These are phyloP conservation scores for Kodamaea nitidulidarum DNA, from an alignment of 805 yeast genomes.

Conservation along the genomic window DNA sequence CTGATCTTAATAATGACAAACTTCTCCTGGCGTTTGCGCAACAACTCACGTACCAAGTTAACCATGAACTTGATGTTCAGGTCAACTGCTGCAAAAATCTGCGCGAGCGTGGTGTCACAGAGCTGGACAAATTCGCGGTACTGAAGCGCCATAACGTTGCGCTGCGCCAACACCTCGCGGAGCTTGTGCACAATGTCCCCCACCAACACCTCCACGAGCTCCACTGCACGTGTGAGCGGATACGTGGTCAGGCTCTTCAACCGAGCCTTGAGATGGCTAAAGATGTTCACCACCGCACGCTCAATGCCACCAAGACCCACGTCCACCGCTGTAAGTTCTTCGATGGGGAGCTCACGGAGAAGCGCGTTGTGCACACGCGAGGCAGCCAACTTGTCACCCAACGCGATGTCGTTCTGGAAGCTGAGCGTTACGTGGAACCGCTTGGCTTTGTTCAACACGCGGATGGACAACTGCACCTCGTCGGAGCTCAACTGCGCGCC, in stretches of 20 bases:
- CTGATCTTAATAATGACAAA: constrained; percentile 60
- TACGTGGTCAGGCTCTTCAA: constrained; percentile 50
- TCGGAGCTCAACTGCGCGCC: constrained; percentile 54
- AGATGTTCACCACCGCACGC: constrained; percentile 43
- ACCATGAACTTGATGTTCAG: constrained; percentile 58
- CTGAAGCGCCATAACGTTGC: constrained; percentile 43
- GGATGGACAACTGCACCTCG: constrained; percentile 55
- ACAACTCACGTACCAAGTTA: constrained; percentile 64
- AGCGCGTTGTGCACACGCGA: constrained; percentile 59
- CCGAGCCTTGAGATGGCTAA: constrained; percentile 58
- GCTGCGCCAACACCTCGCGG: constrained; percentile 29
- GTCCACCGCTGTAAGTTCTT: constrained; percentile 39
- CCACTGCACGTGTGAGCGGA: constrained; percentile 61
- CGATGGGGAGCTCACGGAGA: constrained; percentile 66
- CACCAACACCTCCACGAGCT: constrained; percentile 62
- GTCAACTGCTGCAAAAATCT: constrained; percentile 52
- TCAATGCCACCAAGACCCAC: constrained; percentile 39
- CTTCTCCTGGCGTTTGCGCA: constrained; percentile 69
- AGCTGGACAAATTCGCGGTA: constrained; percentile 35
- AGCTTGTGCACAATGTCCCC: constrained; percentile 50
- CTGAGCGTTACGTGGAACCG: constrained; percentile 77
- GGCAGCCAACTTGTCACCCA: constrained; percentile 48
- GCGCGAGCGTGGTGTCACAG: constrained; percentile 18
- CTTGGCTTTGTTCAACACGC: constrained; percentile 62
- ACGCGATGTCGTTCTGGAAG: constrained; percentile 66